phyloP scores from a whole-genome alignment of 148 eudicot genomes.

The Oxyria digyna region DNA sequence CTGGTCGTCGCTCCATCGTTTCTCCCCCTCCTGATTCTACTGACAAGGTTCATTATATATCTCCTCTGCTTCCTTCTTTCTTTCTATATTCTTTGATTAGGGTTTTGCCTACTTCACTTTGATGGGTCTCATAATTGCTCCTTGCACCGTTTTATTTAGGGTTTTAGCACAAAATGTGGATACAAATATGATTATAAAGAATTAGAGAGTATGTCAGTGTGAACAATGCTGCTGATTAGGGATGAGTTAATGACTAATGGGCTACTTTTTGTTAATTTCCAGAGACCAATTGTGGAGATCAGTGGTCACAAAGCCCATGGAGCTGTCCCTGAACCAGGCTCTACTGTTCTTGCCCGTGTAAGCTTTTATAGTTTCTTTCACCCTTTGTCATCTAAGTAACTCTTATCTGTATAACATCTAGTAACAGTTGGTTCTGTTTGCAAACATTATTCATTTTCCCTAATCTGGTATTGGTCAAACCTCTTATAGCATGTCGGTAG shows the following conservation, averaged over 20 bases:
- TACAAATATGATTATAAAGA: not conserved
- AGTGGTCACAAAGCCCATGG: conserved; percentile 89
- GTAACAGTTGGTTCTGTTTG: not conserved
- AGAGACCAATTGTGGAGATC: conserved; percentile 85
- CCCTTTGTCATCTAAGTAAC: not conserved
- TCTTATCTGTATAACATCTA: not conserved
- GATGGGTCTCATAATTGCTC: not conserved
- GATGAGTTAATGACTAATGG: not conserved
- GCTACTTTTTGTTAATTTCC: not conserved
- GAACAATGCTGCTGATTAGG: not conserved
- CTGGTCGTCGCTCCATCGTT: conserved; percentile 36
- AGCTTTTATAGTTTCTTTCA: conserved; percentile 15
- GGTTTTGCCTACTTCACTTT: not conserved
- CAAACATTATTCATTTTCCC: not conserved
- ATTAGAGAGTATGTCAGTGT: not conserved
- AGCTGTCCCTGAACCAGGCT: conserved; percentile 86
- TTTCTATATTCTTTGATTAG: not conserved
- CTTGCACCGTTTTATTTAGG: not conserved
- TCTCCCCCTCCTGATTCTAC: conserved; percentile 30
- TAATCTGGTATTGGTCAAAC: not conserved
- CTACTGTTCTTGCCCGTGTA: conserved; percentile 71
- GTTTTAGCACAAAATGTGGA: not conserved
- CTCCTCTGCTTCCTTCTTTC: not conserved
- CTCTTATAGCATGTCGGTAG: not conserved
- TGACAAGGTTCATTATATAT: conserved; percentile 49